Percentiles rank a stretch among this genome's conserved stretches.
Conservation (phyloP, 169 alveolate genomes). For the Cystoisospora suis region DNA sequence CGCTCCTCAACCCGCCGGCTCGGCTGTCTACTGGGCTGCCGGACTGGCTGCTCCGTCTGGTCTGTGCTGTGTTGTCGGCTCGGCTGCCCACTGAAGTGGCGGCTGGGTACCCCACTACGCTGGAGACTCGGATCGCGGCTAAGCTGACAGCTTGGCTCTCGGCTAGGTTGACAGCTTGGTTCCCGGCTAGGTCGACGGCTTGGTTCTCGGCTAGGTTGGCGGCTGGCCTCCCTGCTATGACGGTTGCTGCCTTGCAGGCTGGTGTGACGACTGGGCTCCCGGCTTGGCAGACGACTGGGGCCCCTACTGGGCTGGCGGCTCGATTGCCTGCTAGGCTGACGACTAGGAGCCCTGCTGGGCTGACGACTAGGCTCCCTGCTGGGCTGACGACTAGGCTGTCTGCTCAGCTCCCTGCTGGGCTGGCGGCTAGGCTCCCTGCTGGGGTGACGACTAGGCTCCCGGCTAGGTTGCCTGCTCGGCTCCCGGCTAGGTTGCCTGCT, state of each 20-base stretch:
- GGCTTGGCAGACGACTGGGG: neutral
- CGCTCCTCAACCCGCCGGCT: neutral
- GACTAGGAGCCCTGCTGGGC: neutral
- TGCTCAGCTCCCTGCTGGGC: neutral
- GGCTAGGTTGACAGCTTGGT: conserved; percentile 5
- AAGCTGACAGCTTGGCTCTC: neutral
- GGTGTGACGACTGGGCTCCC: neutral
- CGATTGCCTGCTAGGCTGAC: neutral
- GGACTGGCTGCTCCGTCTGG: neutral
- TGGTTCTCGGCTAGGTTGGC: neutral
- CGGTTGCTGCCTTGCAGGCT: neutral
- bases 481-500: neutral
- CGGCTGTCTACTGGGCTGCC: neutral
- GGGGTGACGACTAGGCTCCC: neutral
- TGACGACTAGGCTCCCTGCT: neutral
- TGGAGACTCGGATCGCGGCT: neutral
- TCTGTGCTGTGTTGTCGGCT: neutral
- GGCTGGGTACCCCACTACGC: neutral
- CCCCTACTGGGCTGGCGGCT: neutral
- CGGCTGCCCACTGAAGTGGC: neutral
- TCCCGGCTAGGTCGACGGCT: neutral
- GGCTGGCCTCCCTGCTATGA: neutral
- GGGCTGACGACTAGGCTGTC: neutral
- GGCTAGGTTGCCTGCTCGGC: neutral
- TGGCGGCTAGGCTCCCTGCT: no score